These are phyloP conservation scores for Xenoacremonium recifei DNA, from an alignment of 2,329 filamentous ascomycete genomes.

Conservation along the genomic window DNA sequence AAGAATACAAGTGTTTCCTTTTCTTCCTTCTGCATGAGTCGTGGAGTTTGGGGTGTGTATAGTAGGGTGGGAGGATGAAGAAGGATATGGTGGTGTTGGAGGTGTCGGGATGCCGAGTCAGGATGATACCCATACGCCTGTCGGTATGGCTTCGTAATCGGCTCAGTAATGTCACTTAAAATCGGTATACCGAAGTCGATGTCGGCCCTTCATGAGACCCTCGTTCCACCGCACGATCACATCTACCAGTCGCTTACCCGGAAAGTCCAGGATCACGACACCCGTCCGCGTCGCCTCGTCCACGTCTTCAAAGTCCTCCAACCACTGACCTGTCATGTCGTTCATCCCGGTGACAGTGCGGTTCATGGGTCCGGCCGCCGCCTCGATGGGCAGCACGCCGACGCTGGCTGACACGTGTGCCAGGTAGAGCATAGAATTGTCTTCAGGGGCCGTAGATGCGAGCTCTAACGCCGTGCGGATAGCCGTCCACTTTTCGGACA, in stretches of 20 bases:
- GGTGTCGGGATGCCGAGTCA: too few relatives aligned
- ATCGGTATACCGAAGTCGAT: too few relatives aligned
- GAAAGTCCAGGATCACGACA: conserved; percentile 49
- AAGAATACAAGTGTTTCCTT: too few relatives aligned
- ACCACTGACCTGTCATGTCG: conserved; percentile 46
- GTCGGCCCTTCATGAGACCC: conserved; percentile 23
- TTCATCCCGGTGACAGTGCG: conserved; percentile 46
- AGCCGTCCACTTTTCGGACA: conserved; percentile 47
- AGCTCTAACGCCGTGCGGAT: conserved; percentile 39
- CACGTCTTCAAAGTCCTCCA: conserved; percentile 29
- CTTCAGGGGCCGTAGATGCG: conserved; percentile 31
- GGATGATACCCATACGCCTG: too few relatives aligned
- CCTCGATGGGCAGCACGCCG: conserved; percentile 48
- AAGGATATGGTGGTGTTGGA: too few relatives aligned
- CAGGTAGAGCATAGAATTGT: conserved; percentile 41
- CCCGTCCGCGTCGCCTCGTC: conserved; percentile 35
- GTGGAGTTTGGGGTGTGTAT: too few relatives aligned
- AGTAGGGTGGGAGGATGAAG: too few relatives aligned
- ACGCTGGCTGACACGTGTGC: conserved; percentile 48
- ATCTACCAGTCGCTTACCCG: conserved; percentile 41
- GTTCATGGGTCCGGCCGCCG: conserved; percentile 46
- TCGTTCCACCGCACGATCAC: conserved; percentile 42
- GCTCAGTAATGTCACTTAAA: too few relatives aligned
- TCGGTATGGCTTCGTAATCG: too few relatives aligned
- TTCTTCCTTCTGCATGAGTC: too few relatives aligned